These are phyloP conservation scores for Marasmius sp. DNA, from an alignment of 1,284 basidiomycete species.

Conservation along the genomic window DNA sequence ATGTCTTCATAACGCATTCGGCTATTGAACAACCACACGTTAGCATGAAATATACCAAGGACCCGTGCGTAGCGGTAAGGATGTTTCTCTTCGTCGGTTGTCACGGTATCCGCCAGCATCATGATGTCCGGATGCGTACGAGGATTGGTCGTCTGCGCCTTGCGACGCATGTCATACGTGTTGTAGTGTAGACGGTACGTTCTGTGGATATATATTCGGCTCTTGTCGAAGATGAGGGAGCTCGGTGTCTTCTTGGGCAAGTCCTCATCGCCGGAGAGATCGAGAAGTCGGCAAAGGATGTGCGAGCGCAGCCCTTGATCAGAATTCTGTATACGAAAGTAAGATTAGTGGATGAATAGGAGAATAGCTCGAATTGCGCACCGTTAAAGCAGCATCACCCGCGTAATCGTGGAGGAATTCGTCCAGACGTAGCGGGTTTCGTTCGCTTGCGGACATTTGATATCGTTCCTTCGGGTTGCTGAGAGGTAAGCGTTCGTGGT, in stretches of 20 bases:
- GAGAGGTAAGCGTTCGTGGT: background rate
- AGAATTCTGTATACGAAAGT: background rate
- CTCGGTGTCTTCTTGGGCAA: background rate
- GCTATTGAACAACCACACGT: background rate
- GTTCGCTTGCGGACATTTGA: background rate
- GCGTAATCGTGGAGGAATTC: background rate
- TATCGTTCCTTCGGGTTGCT: too few species aligned
- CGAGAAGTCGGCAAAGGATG: background rate
- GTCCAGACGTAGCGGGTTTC: background rate
- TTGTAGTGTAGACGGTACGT: constrained; percentile 14
- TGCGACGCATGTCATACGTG: background rate
- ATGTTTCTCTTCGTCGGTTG: background rate
- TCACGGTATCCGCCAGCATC: background rate
- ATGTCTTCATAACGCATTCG: background rate
- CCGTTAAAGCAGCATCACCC: background rate
- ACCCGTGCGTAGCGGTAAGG: background rate
- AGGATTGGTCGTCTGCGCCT: background rate
- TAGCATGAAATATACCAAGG: background rate
- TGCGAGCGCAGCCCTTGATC: background rate
- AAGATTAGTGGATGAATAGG: background rate
- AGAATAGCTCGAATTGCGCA: too few species aligned
- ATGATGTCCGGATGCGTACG: too few species aligned
- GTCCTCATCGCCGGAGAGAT: background rate
- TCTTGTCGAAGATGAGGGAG: constrained; percentile 3
- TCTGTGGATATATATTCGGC: constrained; percentile 17